These are phyloP conservation scores for Paralagenidium karlingii DNA, from an alignment of 352 stramenopile genomes.

Conservation along the genomic window DNA sequence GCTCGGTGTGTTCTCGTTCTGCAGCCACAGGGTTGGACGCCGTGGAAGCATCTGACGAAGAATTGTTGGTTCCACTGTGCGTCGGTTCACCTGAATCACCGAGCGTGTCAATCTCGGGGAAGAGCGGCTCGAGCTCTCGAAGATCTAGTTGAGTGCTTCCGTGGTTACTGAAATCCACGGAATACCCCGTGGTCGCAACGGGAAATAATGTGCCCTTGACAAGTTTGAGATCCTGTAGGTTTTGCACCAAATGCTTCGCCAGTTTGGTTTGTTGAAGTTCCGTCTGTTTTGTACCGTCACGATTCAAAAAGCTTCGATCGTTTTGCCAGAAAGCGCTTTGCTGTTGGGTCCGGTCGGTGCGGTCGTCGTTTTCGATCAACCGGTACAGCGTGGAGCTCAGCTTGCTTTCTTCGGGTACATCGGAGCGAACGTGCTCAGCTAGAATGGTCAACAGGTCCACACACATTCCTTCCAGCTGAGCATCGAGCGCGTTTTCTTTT, in stretches of 20 bases:
- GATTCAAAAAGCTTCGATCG: constrained; percentile 39
- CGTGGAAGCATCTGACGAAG: too few species aligned
- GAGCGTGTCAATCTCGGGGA: too few species aligned
- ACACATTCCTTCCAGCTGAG: constrained; percentile 43
- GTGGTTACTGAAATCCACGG: too few species aligned
- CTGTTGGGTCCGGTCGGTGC: neutral
- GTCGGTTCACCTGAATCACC: too few species aligned
- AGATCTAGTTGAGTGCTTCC: too few species aligned
- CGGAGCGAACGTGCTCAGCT: constrained; percentile 34
- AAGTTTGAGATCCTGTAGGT: too few species aligned
- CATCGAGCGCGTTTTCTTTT: constrained; percentile 5
- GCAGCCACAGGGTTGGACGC: too few species aligned
- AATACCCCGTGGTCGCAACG: too few species aligned
- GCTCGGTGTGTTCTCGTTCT: too few species aligned
- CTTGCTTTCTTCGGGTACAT: constrained; percentile 34
- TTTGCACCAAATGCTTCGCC: neutral
- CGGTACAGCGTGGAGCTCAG: constrained; percentile 43
- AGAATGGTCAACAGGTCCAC: constrained; percentile 47
- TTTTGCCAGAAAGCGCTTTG: constrained; percentile 22
- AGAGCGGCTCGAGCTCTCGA: too few species aligned
- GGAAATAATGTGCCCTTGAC: too few species aligned
- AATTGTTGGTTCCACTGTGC: too few species aligned
- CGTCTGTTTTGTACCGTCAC: constrained; percentile 7
- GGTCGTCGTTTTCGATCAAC: constrained; percentile 45
- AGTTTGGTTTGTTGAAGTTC: constrained; percentile 2